Evolutionary conservation across 257 asterid species (phyloP).

Genomic region (Solanum paucissectum): DNA sequence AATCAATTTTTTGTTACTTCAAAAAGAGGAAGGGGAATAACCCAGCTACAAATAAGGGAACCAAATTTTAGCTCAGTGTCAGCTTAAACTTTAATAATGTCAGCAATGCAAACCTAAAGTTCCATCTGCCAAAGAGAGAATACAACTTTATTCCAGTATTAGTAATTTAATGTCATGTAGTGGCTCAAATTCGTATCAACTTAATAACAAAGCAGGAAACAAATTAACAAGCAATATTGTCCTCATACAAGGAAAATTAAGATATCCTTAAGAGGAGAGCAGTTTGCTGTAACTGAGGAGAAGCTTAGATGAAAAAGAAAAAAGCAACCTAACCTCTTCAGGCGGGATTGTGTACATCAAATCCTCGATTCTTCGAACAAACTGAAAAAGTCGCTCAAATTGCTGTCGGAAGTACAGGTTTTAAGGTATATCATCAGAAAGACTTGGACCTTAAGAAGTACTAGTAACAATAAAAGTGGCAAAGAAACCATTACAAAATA

Average conservation of each 20-base stretch:
- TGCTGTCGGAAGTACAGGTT: slow-evolving; percentile 42
- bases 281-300: not conserved
- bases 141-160: not conserved
- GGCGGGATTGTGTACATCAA: slow-evolving; percentile 45
- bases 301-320: not conserved
- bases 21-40: not conserved
- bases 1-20: not conserved
- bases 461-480: not conserved
- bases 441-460: not conserved
- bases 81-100: not conserved
- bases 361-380: slow-evolving; percentile 94
- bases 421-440: not conserved
- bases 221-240: not conserved
- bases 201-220: not conserved
- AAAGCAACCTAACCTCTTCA: slow-evolving; percentile 60
- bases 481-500: not conserved
- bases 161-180: not conserved
- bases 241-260: not conserved
- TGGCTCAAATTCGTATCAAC: not conserved
- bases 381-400: slow-evolving; percentile 85
- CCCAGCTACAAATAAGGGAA: not conserved
- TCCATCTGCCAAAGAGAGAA: not conserved
- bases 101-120: not conserved
- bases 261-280: not conserved
- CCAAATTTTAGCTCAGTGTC: not conserved